Percentiles rank a stretch among this genome's conserved stretches.
phyloP scores from a whole-genome alignment of 495 filamentous ascomycete genomes.

The Schizothecium vesticola region DNA sequence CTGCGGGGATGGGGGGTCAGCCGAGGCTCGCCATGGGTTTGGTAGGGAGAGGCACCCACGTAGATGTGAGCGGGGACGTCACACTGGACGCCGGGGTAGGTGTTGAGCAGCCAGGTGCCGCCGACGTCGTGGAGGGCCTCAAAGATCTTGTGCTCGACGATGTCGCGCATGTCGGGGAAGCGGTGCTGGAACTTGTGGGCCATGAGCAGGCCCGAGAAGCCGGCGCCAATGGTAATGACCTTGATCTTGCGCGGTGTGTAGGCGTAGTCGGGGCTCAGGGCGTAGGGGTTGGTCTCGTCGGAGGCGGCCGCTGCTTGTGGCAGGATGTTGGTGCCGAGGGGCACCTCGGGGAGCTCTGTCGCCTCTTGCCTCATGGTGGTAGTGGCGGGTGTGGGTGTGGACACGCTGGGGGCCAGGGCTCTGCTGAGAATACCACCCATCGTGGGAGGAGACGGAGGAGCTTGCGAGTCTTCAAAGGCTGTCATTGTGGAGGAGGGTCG shows the following conservation, averaged over 20 bases:
- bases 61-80: conserved; percentile 16
- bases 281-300: background rate
- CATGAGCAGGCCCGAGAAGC: conserved; percentile 26
- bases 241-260: conserved; percentile 7
- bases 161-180: conserved; percentile 15
- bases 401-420: background rate
- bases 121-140: conserved; percentile 58
- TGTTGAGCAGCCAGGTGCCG: conserved; percentile 46
- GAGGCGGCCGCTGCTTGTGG: background rate
- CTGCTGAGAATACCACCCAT: background rate
- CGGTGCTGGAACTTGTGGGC: conserved; percentile 24
- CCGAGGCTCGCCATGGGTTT: background rate
- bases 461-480: conserved; percentile 1
- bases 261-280: conserved; percentile 1
- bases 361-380: background rate
- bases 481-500: background rate
- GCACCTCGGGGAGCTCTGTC: background rate
- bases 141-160: conserved; percentile 42
- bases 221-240: conserved; percentile 28
- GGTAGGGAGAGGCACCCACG: background rate
- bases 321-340: background rate
- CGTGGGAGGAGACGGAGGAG: background rate
- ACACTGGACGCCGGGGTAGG: conserved; percentile 28
- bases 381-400: background rate
- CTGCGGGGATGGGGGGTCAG: conserved; percentile 24